A percentile compares a stretch with the other conserved stretches of the same genome.
These are phyloP conservation scores for Lasiosphaeria ovina DNA, from an alignment of 495 filamentous ascomycete species.

Conservation along the genomic window DNA sequence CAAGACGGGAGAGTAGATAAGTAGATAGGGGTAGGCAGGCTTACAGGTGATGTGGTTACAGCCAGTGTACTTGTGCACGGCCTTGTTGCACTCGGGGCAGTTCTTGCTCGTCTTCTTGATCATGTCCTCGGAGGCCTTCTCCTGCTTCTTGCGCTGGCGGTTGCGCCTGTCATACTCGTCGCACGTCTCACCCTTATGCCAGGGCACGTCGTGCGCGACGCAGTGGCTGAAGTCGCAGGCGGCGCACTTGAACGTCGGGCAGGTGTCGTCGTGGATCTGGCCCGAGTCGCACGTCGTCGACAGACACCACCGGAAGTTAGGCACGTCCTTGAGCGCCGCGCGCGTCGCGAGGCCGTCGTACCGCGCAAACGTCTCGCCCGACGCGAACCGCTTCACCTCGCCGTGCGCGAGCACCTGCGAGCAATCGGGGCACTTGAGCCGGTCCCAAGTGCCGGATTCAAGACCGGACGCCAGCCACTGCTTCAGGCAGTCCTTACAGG, in stretches of 20 bases:
- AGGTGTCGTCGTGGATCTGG: constrained; percentile 37
- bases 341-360: constrained; percentile 35
- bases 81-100: constrained; percentile 46
- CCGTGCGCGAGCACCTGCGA: constrained; percentile 32
- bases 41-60: constrained; percentile 52
- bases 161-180: constrained; percentile 43
- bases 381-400: constrained; percentile 34
- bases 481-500: constrained; percentile 39
- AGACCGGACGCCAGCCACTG: constrained; percentile 36
- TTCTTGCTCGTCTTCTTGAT: constrained; percentile 39
- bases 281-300: constrained; percentile 41
- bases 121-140: constrained; percentile 38
- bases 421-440: constrained; percentile 42
- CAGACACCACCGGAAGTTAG: constrained; percentile 46
- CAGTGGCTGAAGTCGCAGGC: constrained; percentile 40
- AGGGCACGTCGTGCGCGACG: constrained; percentile 42
- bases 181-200: constrained; percentile 50
- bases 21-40: constrained; percentile 14
- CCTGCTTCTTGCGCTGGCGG: constrained; percentile 29
- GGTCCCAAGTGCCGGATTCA: constrained; percentile 32
- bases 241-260: constrained; percentile 40
- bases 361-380: constrained; percentile 30
- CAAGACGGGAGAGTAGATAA: neutral
- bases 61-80: constrained; percentile 42
- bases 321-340: constrained; percentile 28